Evolutionary conservation across 352 stramenopile species (phyloP).

Genomic region (Plasmopara viticola): DNA sequence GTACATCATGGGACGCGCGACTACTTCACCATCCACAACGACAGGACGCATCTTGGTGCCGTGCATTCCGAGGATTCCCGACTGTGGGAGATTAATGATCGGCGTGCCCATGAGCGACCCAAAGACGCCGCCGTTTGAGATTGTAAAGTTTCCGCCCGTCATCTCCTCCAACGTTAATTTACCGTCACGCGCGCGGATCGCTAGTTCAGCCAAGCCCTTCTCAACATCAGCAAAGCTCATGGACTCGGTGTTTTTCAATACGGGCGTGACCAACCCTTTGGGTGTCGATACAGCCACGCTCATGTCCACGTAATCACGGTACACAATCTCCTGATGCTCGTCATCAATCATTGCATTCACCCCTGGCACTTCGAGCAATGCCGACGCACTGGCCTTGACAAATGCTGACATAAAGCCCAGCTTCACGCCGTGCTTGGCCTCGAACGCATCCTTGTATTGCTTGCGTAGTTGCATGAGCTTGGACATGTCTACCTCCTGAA

Average conservation of each 20-base stretch:
- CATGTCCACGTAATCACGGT: constrained; percentile 98
- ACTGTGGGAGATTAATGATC: constrained; percentile 99
- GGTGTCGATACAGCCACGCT: constrained; percentile 96
- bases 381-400: constrained; percentile 93
- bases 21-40: constrained; percentile 92
- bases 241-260: constrained; percentile 96
- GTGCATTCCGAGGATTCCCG: constrained; percentile 99
- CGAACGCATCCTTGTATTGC: constrained; percentile 95
- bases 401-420: constrained; percentile 99
- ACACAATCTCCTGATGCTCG: constrained; percentile 96
- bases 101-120: constrained; percentile 97
- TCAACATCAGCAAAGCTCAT: constrained; percentile 99
- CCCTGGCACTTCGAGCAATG: constrained; percentile 90
- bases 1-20: constrained; percentile 99
- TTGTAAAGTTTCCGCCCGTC: constrained; percentile 90
- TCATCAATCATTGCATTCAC: constrained; percentile 99
- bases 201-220: constrained; percentile 93
- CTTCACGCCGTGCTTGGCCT: constrained; percentile 98
- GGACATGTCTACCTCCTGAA: constrained; percentile 99
- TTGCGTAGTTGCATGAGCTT: constrained; percentile 93
- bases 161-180: constrained; percentile 71
- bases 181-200: constrained; percentile 56
- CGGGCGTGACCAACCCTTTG: constrained; percentile 96
- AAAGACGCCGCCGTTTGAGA: constrained; percentile 93
- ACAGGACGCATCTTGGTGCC: constrained; percentile 97